These are phyloP conservation scores for Penicillium expansum DNA, from an alignment of 2,329 filamentous ascomycete genomes.

Conservation along the genomic window DNA sequence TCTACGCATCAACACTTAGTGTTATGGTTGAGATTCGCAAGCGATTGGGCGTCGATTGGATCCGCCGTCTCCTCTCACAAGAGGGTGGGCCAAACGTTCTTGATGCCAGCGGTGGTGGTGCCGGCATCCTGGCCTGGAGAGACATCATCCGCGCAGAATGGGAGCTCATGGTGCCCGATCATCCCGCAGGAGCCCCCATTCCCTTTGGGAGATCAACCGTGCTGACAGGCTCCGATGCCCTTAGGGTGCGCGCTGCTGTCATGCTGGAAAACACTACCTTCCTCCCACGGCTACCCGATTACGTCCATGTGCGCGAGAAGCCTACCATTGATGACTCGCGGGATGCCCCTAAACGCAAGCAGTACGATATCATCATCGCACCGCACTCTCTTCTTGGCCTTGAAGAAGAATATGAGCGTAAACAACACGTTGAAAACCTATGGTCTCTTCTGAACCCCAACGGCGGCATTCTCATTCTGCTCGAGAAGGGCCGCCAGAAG, in stretches of 20 bases:
- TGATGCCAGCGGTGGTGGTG: slow-evolving; percentile 62
- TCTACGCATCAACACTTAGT: slow-evolving; percentile 58
- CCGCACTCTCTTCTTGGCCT: slow-evolving; percentile 77
- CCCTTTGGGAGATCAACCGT: slow-evolving; percentile 71
- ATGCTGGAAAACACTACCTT: slow-evolving; percentile 89
- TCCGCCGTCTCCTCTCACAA: slow-evolving; percentile 55
- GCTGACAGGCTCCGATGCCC: slow-evolving; percentile 68
- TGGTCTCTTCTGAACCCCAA: slow-evolving; percentile 82
- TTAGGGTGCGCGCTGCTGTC: slow-evolving; percentile 71
- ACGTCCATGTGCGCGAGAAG: slow-evolving; percentile 62
- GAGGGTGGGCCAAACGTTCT: slow-evolving; percentile 58
- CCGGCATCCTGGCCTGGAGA: slow-evolving; percentile 61
- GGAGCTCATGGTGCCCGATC: slow-evolving; percentile 60
- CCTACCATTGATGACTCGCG: slow-evolving; percentile 58
- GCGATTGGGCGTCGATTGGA: slow-evolving; percentile 58
- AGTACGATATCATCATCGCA: slow-evolving; percentile 85
- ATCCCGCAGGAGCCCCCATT: slow-evolving; percentile 41
- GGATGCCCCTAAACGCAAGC: slow-evolving; percentile 62
- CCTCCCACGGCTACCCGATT: slow-evolving; percentile 85
- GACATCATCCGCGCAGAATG: slow-evolving; percentile 79
- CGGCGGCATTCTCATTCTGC: slow-evolving; percentile 78
- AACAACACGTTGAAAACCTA: slow-evolving; percentile 77
- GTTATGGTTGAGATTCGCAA: slow-evolving; percentile 60
- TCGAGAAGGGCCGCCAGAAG: slow-evolving; percentile 87
- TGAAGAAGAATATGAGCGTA: slow-evolving; percentile 72